Percentiles rank a stretch among this genome's conserved stretches.
Conservation (phyloP, 192 early-diverging fungal species). For the Coemansia sp. region DNA sequence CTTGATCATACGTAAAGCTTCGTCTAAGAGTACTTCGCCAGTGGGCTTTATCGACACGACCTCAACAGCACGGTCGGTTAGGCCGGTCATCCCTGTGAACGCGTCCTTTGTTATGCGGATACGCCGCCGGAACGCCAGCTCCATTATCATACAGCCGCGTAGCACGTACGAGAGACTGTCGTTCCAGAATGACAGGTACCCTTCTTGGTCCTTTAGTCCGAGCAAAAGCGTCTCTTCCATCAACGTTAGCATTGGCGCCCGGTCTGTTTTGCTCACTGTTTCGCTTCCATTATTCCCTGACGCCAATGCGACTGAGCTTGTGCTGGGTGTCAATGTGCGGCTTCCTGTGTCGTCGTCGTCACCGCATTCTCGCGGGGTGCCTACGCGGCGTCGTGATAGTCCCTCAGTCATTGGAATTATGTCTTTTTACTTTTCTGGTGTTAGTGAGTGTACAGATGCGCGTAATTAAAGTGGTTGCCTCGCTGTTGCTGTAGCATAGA, state of each 20-base stretch:
- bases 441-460: constrained; percentile 1
- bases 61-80: constrained; percentile 83
- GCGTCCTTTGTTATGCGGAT: constrained; percentile 87
- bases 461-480: neutral
- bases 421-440: neutral
- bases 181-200: constrained; percentile 99
- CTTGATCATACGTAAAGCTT: constrained; percentile 89
- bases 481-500: neutral
- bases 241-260: constrained; percentile 78
- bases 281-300: neutral
- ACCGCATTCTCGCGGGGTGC: constrained; percentile 34
- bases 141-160: constrained; percentile 94
- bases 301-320: neutral
- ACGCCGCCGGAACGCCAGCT: constrained; percentile 89
- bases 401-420: constrained; percentile 40
- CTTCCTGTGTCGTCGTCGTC: constrained; percentile 7
- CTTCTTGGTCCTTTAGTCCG: constrained; percentile 91
- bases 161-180: constrained; percentile 97
- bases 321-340: constrained; percentile 1
- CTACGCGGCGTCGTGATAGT: constrained; percentile 46
- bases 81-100: constrained; percentile 61
- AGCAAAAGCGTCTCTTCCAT: constrained; percentile 95
- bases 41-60: constrained; percentile 81
- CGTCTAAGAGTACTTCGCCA: constrained; percentile 94
- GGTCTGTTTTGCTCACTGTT: constrained; percentile 42